Evolutionary conservation across 2,329 filamentous ascomycete species (phyloP).

Genomic region (Sphaerulina vaccinii): DNA sequence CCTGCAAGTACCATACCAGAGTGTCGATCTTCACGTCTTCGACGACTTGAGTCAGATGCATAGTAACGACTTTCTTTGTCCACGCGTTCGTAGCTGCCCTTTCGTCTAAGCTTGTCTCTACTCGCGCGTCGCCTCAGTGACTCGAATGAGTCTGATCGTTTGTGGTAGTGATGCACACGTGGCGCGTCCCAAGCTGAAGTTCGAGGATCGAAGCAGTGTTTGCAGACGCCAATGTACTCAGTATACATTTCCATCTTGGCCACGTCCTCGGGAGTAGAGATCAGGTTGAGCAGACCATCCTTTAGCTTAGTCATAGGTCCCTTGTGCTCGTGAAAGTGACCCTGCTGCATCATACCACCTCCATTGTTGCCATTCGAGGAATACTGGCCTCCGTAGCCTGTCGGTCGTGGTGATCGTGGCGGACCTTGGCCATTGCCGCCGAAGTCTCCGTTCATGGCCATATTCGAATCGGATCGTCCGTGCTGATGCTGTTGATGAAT

Average conservation of each 20-base stretch:
- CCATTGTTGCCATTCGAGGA: slow-evolving; percentile 16
- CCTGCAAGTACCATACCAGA: slow-evolving; percentile 51
- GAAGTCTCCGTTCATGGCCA: slow-evolving; percentile 18
- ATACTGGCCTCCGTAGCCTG: slow-evolving; percentile 19
- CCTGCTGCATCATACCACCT: slow-evolving; percentile 26
- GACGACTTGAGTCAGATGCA: slow-evolving; percentile 49
- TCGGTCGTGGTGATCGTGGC: slow-evolving; percentile 21
- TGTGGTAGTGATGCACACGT: slow-evolving; percentile 58
- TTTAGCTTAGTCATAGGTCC: slow-evolving; percentile 60
- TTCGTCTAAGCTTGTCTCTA: slow-evolving; percentile 27
- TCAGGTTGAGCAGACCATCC: slow-evolving; percentile 51
- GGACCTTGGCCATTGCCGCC: slow-evolving; percentile 25
- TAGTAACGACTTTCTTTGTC: slow-evolving; percentile 61
- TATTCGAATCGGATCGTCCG: slow-evolving; percentile 19
- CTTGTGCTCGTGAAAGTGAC: slow-evolving; percentile 50
- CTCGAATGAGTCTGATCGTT: slow-evolving; percentile 34
- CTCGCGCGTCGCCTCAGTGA: slow-evolving; percentile 31
- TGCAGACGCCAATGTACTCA: slow-evolving; percentile 65
- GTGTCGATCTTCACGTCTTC: slow-evolving; percentile 41
- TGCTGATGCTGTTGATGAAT: slow-evolving; percentile 41
- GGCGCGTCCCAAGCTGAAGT: slow-evolving; percentile 58
- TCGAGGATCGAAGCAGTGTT: slow-evolving; percentile 62
- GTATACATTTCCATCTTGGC: slow-evolving; percentile 67
- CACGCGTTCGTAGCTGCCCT: slow-evolving; percentile 47
- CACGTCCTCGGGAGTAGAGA: slow-evolving; percentile 55